phyloP scores from a whole-genome alignment of 2,329 filamentous ascomycete species.

The Monosporascus sp. region DNA sequence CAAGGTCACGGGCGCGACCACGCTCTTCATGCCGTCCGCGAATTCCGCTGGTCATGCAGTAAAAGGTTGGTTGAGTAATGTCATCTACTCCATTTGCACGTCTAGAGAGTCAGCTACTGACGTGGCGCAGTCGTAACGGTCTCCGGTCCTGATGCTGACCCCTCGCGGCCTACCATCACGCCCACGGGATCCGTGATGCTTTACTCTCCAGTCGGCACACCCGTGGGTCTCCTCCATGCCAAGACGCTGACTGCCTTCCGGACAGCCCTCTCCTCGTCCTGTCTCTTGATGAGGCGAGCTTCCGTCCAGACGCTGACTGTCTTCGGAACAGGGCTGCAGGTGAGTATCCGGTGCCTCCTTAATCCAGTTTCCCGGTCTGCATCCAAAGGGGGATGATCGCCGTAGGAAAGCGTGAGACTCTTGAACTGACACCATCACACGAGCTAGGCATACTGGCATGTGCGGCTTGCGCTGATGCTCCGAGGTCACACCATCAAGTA shows the following conservation, averaged over 20 bases:
- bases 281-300: conserved; percentile 59
- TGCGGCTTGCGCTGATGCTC: conserved; percentile 74
- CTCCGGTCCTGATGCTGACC: conserved; percentile 34
- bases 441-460: conserved; percentile 75
- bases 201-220: conserved; percentile 56
- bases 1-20: conserved; percentile 47
- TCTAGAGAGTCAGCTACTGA: conserved; percentile 2
- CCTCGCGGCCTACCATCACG: conserved; percentile 30
- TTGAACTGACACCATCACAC: no score
- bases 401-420: no score
- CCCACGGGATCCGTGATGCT: conserved; percentile 66
- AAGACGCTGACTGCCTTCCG: conserved; percentile 74
- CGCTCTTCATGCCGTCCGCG: conserved; percentile 70
- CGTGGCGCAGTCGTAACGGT: conserved; percentile 55
- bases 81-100: neutral
- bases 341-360: neutral
- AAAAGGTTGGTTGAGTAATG: conserved; percentile 46
- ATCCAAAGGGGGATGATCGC: no score
- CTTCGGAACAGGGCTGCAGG: conserved; percentile 81
- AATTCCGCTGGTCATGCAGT: conserved; percentile 60
- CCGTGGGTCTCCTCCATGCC: conserved; percentile 66
- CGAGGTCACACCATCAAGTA: conserved; percentile 66
- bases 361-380: no score
- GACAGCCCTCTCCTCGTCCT: conserved; percentile 67
- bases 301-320: conserved; percentile 72